These are phyloP conservation scores for Kregervanrija pseudodelftensis DNA, from an alignment of 805 yeast genomes.

Conservation along the genomic window DNA sequence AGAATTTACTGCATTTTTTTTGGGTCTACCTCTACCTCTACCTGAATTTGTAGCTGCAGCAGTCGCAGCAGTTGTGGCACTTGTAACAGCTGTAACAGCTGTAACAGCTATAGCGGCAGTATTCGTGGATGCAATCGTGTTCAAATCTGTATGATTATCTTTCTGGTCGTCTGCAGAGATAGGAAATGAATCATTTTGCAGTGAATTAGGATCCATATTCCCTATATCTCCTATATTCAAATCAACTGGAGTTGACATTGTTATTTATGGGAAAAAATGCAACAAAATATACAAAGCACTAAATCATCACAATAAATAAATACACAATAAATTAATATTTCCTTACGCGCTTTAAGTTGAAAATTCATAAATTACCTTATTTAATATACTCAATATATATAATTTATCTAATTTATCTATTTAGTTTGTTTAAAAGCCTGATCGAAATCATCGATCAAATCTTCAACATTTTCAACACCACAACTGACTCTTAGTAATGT, in stretches of 20 bases:
- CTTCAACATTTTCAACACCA: constrained; percentile 74
- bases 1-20: not conserved
- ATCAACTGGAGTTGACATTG: too few relatives aligned
- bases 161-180: too few relatives aligned
- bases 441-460: constrained; percentile 67
- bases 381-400: not conserved
- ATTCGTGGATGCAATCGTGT: not conserved
- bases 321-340: too few relatives aligned
- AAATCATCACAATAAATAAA: too few relatives aligned
- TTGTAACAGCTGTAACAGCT: not conserved
- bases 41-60: not conserved
- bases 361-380: too few relatives aligned
- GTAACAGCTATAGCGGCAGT: not conserved
- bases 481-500: constrained; percentile 66
- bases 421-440: constrained; percentile 35
- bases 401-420: not conserved
- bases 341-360: too few relatives aligned
- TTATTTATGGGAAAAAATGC: too few relatives aligned
- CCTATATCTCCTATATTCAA: too few relatives aligned
- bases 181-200: too few relatives aligned
- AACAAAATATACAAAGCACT: too few relatives aligned
- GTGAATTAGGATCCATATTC: too few relatives aligned
- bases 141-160: too few relatives aligned
- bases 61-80: not conserved
- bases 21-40: not conserved